Evolutionary conservation across 805 yeast species (phyloP).

Genomic region (Cyberlindnera amylophila): DNA sequence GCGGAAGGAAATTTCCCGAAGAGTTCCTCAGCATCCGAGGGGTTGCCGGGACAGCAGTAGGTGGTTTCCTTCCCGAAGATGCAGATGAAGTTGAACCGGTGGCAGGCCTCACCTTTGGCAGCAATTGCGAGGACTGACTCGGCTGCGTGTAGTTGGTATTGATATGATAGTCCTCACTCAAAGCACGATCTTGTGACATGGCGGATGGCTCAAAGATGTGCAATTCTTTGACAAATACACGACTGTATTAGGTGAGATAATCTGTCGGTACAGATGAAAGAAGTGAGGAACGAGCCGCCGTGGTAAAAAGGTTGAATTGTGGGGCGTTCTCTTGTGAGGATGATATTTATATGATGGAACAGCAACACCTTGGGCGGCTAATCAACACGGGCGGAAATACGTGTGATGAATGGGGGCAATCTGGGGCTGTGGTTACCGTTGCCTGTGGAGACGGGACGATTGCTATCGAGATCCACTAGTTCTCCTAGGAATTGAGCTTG

Average conservation of each 20-base stretch:
- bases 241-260: background rate
- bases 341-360: conserved; percentile 1
- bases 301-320: no score
- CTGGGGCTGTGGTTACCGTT: no score
- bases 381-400: background rate
- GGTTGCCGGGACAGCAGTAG: conserved; percentile 51
- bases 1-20: conserved; percentile 34
- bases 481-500: background rate
- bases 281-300: background rate
- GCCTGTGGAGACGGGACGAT: no score
- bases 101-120: conserved; percentile 26
- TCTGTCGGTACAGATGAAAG: background rate
- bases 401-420: background rate
- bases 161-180: conserved; percentile 26
- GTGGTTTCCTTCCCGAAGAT: conserved; percentile 16
- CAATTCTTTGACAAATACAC: background rate
- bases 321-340: background rate
- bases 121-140: conserved; percentile 15
- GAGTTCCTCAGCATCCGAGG: conserved; percentile 65
- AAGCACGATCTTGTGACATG: conserved; percentile 16
- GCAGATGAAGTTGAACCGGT: conserved; percentile 4
- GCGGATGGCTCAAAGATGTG: background rate
- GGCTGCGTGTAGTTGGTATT: conserved; percentile 18
- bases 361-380: conserved; percentile 3
- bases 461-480: background rate